Percentiles rank a stretch among this genome's conserved stretches.
Evolutionary conservation across 2,329 filamentous ascomycete species (phyloP).

Genomic region (Xylaria sp.): DNA sequence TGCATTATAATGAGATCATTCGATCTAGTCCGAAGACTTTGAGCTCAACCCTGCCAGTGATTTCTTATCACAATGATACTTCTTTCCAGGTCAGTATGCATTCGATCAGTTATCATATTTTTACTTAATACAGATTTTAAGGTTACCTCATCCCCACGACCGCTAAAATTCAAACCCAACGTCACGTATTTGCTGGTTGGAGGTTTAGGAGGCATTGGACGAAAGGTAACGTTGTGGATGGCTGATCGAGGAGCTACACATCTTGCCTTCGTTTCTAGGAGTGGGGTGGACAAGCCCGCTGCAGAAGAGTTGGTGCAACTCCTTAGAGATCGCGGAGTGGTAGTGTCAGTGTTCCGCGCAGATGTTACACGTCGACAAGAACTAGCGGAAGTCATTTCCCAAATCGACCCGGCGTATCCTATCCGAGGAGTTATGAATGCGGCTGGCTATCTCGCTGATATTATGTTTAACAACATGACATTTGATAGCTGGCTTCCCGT

Average conservation of each 20-base stretch:
- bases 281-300: not conserved
- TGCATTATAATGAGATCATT: no score
- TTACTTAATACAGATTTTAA: no score
- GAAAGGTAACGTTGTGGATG: not conserved
- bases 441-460: not conserved
- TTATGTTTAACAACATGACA: slow-evolving; percentile 3
- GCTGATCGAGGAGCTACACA: not conserved
- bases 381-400: not conserved
- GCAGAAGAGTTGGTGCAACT: not conserved
- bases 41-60: no score
- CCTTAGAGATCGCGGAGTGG: not conserved
- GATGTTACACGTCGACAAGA: not conserved
- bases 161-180: not conserved
- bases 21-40: no score
- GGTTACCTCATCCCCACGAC: not conserved
- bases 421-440: not conserved
- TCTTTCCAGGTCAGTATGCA: no score
- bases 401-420: not conserved
- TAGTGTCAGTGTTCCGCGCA: not conserved
- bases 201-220: not conserved
- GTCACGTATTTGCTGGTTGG: not conserved
- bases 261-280: not conserved
- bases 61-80: no score
- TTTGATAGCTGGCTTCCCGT: not conserved
- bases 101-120: no score